Evolutionary conservation across 75 land plant genomes (phyloP).

Genomic region (Picea sitchensis): DNA sequence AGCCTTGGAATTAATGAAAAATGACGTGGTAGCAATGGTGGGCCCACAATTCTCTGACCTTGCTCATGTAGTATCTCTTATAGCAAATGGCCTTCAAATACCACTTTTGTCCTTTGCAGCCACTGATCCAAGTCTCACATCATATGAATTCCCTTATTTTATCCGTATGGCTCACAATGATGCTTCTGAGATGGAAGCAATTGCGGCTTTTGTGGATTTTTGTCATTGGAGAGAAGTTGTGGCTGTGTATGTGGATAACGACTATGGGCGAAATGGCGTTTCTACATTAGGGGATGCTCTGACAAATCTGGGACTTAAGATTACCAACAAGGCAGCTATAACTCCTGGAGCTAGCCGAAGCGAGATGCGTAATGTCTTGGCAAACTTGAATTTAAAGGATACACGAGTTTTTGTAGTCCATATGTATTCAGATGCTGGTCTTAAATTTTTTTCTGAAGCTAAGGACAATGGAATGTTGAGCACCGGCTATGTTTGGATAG

Average conservation of each 20-base stretch:
- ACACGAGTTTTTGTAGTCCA: conserved; percentile 57
- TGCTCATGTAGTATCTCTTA: conserved; percentile 54
- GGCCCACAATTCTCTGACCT: conserved; percentile 54
- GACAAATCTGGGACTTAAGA: conserved; percentile 20
- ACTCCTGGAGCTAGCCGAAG: conserved; percentile 7
- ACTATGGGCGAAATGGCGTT: conserved; percentile 46
- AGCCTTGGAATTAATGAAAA: conserved; percentile 48
- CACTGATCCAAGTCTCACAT: conserved; percentile 45
- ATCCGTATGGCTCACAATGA: conserved; percentile 51
- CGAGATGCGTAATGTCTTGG: conserved; percentile 19
- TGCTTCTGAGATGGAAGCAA: conserved; percentile 46
- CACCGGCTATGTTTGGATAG: conserved; percentile 58
- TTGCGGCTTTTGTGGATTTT: conserved; percentile 39
- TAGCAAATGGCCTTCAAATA: conserved; percentile 44
- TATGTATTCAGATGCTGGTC: conserved; percentile 27
- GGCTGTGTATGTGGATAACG: conserved; percentile 46
- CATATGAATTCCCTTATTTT: conserved; percentile 51
- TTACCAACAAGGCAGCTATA: conserved; percentile 37
- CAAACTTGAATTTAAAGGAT: conserved; percentile 32
- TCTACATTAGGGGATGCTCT: conserved; percentile 42
- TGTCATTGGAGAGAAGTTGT: conserved; percentile 51
- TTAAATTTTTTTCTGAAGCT: conserved; percentile 34
- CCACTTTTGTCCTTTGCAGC: conserved; percentile 62
- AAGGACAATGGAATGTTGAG: conserved; percentile 36
- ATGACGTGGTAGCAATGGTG: conserved; percentile 41